phyloP scores from a whole-genome alignment of 2,329 filamentous ascomycete species.

The Botrytis fragariae region DNA sequence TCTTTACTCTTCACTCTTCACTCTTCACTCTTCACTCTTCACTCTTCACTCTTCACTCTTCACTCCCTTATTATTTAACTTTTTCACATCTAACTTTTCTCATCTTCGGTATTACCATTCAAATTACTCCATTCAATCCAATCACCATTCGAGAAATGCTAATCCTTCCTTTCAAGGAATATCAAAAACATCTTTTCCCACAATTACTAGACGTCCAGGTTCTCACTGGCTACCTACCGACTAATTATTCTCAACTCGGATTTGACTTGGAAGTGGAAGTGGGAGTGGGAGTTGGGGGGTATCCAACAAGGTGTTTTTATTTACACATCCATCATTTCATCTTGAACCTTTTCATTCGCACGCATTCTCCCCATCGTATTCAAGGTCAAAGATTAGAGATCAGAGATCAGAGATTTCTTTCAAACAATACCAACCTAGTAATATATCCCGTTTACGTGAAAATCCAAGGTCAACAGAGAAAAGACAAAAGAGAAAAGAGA shows the following conservation, averaged over 20 bases:
- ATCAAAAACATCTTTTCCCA: background rate
- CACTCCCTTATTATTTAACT: background rate
- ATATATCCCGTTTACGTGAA: background rate
- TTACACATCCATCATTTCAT: background rate
- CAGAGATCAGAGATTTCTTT: background rate
- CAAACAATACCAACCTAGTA: background rate
- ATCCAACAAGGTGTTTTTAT: constrained; percentile 13
- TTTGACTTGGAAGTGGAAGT: no score
- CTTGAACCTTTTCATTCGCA: background rate
- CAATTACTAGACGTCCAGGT: no score
- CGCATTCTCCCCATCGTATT: background rate
- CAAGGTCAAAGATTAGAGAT: background rate
- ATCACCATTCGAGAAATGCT: background rate
- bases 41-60: no score
- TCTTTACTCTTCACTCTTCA: no score
- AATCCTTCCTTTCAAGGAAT: background rate
- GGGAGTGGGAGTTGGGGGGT: background rate
- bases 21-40: no score
- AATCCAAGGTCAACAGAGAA: background rate
- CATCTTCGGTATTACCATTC: background rate
- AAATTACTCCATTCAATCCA: background rate
- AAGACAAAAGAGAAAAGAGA: background rate
- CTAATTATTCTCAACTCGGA: no score
- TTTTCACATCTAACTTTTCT: background rate
- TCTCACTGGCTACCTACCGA: no score